Base-by-base conservation (phyloP, 805 yeast genomes). In the Teunomyces barrocoloradensis region DNA sequence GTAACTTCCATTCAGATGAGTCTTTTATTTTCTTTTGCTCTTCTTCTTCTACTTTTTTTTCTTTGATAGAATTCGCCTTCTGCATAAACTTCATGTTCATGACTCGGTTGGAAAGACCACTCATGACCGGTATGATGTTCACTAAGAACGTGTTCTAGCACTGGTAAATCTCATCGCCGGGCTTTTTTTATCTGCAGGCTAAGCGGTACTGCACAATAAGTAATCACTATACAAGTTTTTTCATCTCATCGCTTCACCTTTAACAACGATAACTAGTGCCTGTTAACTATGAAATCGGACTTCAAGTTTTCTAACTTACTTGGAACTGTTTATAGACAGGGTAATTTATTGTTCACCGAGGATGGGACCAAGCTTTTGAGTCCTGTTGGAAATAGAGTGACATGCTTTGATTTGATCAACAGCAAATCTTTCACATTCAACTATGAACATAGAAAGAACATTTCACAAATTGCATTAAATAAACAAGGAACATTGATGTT, bases 311-410 rank as follows among this genome's bases (percentile, higher is more conserved):
- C 95, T 29, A 94, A 92, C 68, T 74, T 94, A 28, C 72, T 94
- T 57, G 99, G 99, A 25, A 91, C 98, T 0, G 98, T 94, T 3
- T 94, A 94, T 63, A 76, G 95, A 43, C 88, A 86, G 61, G 99
- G 98, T n/a, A 90, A 92, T 64, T 69, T 94, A 23, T 75, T 85
- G 4, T 94, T 85, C 70, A 84, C 96, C 0, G 81, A 84, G 1
- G 97, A 91, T 61, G 99, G 99, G 2, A 81, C 86, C 9, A 79
- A 81, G 47, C 73, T 94, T 29, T 68, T 94, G 40, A 84, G 94
- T 49, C 98, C 99, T 0, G 98, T 94, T 3, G 99, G 99, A 11
- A 94, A 92, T 65, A 71, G 98, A 61, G 91, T 94, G 27, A 78
- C 90, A 13, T 88, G 87, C 47, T 94, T 91, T 68, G 97, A 94